Base-by-base conservation (phyloP, 78 protist genomes). In the Dictyostelium citrinum region DNA sequence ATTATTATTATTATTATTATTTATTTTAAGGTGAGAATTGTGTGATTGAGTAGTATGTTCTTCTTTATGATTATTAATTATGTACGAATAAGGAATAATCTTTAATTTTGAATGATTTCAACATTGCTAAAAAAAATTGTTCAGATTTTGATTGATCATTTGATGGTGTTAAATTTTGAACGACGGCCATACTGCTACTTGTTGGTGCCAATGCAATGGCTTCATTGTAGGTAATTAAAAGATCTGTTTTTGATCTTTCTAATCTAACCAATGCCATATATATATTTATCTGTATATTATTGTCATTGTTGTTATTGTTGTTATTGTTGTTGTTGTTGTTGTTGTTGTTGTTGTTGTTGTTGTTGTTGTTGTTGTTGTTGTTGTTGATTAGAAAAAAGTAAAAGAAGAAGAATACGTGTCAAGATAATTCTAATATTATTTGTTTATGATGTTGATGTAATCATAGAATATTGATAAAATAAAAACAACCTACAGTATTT, bases 221-320 rank as follows among this genome's bases (percentile, higher is more conserved):
- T 45, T 74, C 86, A 46, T 88, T 78, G 12, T 20, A 88, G 68
- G 85, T 88, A 2, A 88, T 78, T 55, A 88, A 68, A 39, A 88
- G 17, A 79, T 88, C 93, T 11, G 93, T 88, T 46, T 45, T 51
- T 27, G 81, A 41, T 88, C 61, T 88, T 33, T 43, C 78, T 33
- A 88, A 78, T 88, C 93, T 88, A 46, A 88, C 61, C 27, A 88
- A 64, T 39, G 85, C 85, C 85, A 78, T 76, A 67, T 88, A 78
- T 20, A 88, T 39, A 68, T 88, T 88, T 0, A 88, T 49, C 93
- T 88, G 14, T n/a, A 0, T 75, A 11, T 72, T 72, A 39, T 72
- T 39, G 5, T 71, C 20, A 37, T 5, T 22, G 0, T 41, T 20
- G 41, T 33, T 74, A 76, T 76, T 72, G 5, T 70, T 39, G 5